These are phyloP conservation scores for Neoboletus magnificus DNA, from an alignment of 768 basidiomycete genomes.

Conservation along the genomic window DNA sequence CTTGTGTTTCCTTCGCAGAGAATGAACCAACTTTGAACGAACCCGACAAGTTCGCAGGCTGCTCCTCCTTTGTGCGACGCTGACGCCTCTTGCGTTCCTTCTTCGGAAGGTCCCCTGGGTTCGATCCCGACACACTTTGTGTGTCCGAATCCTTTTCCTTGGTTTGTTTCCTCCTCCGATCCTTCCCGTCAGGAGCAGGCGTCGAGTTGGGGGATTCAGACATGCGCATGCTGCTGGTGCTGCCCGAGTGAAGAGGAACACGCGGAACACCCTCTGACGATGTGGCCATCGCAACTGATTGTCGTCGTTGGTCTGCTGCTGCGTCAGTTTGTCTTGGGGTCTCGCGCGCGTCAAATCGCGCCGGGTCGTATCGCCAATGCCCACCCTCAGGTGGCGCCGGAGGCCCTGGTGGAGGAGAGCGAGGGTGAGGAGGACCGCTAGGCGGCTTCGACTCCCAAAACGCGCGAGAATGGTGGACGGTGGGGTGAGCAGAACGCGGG, in stretches of 20 bases:
- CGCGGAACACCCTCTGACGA: constrained; percentile 44
- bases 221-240: constrained; percentile 36
- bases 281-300: constrained; percentile 38
- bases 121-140: constrained; percentile 29
- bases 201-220: constrained; percentile 60
- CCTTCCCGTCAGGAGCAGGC: constrained; percentile 44
- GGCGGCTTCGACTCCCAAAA: constrained; percentile 66
- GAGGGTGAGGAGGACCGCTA: constrained; percentile 27
- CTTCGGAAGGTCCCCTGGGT: constrained; percentile 45
- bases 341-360: constrained; percentile 49
- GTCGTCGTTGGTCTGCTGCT: constrained; percentile 33
- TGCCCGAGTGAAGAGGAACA: constrained; percentile 28
- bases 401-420: constrained; percentile 35
- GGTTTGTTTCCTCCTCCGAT: constrained; percentile 39
- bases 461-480: constrained; percentile 31
- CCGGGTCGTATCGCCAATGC: constrained; percentile 60
- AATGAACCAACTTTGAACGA: constrained; percentile 33
- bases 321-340: constrained; percentile 31
- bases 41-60: constrained; percentile 30
- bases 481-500: constrained; percentile 51
- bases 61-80: constrained; percentile 44
- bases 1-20: constrained; percentile 50
- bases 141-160: constrained; percentile 51
- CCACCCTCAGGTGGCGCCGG: constrained; percentile 41
- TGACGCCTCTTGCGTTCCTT: constrained; percentile 55